Percentiles rank a stretch among this genome's conserved stretches.
phyloP scores from a whole-genome alignment of 305 asterid genomes.

The Rubia occidens region DNA sequence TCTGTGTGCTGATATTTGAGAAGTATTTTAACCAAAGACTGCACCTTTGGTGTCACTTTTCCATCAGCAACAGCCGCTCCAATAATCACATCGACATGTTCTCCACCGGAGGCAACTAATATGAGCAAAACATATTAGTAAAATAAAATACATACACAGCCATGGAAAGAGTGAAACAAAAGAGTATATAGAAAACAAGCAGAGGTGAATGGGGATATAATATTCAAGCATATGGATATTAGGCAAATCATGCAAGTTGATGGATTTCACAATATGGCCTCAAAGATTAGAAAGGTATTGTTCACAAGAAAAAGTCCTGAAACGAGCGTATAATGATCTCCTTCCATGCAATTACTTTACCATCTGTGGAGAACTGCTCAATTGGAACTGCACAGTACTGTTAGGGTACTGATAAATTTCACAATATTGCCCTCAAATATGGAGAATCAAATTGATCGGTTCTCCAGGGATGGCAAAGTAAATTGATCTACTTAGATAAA shows the following conservation, averaged over 20 bases:
- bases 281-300: not conserved
- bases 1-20: conserved; percentile 81
- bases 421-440: not conserved
- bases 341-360: not conserved
- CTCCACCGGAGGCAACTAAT: conserved; percentile 97
- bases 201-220: not conserved
- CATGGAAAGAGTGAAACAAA: conserved; percentile 12
- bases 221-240: not conserved
- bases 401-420: not conserved
- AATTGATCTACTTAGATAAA: not conserved
- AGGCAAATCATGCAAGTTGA: not conserved
- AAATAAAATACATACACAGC: not conserved
- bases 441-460: not conserved
- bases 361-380: not conserved
- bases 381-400: not conserved
- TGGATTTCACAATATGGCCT: not conserved
- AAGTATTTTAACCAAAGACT: conserved; percentile 85
- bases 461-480: not conserved
- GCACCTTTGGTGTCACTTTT: conserved; percentile 98
- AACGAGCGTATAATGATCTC: not conserved
- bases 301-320: not conserved
- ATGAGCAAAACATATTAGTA: conserved; percentile 26
- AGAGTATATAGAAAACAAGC: not conserved
- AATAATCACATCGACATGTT: conserved; percentile 87
- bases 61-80: conserved; percentile 99